Evolutionary conservation across 208 protist genomes (phyloP).

Genomic region (Entamoeba moshkovskii): DNA sequence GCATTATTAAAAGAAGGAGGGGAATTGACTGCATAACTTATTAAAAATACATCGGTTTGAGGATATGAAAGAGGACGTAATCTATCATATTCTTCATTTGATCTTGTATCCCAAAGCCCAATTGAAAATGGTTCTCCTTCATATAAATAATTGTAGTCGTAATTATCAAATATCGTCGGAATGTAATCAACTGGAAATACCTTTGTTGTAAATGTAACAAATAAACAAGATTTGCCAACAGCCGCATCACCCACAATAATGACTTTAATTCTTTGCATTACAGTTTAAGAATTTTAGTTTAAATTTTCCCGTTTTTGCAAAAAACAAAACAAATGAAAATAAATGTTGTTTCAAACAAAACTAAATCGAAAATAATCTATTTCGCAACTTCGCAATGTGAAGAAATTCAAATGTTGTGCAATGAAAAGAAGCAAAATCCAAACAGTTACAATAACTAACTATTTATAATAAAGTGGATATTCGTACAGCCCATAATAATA

Average conservation of each 20-base stretch:
- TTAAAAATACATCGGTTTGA: conserved; percentile 46
- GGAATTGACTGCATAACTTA: conserved; percentile 58
- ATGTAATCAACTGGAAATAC: conserved; percentile 16
- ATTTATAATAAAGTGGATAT: no score
- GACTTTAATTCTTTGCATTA: not conserved
- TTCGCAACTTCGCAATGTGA: no score
- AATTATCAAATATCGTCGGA: conserved; percentile 40
- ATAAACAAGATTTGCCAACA: conserved; percentile 24
- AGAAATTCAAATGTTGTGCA: no score
- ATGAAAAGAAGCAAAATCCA: no score
- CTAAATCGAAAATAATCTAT: no score
- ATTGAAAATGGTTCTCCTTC: conserved; percentile 9
- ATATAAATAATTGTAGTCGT: not conserved
- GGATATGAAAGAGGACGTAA: conserved; percentile 25
- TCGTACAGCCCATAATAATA: no score
- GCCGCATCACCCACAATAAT: conserved; percentile 17
- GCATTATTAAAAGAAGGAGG: conserved; percentile 54
- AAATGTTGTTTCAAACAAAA: no score
- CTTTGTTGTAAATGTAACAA: conserved; percentile 16
- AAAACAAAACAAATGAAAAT: no score
- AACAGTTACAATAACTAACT: no score
- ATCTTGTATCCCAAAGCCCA: conserved; percentile 37
- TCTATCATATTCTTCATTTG: conserved; percentile 48
- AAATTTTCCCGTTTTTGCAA: no score
- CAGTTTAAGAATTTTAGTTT: no score